Base-by-base conservation (phyloP, 75 land plant species). In the Selaginella tamariscina region DNA sequence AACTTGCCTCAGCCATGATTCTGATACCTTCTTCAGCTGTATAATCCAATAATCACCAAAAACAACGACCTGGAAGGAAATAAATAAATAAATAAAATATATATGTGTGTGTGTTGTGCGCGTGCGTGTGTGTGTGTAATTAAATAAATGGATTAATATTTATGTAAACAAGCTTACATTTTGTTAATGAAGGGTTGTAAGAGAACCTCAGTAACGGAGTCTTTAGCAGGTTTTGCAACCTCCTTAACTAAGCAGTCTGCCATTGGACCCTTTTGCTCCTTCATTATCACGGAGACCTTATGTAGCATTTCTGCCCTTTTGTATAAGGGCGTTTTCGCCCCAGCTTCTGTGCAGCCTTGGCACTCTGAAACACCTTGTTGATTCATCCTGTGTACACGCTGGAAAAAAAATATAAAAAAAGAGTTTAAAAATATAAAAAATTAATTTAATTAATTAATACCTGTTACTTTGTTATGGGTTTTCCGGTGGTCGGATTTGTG, bases 171-270 rank as follows among this genome's bases (percentile, higher is more conserved):
- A 49, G 62, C 62, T 23, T 21, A 23, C 8, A n/a, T 2, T 2
- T 59, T 5, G 62, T 8, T 59, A 9, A 21, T 59, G 26, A 21
- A 8, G 24, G 26, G 2, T 2, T 2, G 23, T 2, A 23, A 23
- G 8, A 59, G 21, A 23, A 59, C 62, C 62, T 59, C 62, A n/a
- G 26, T 27, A n/a, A 59, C 62, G 21, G 62, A 5, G 21, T 59
- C 62, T n/a, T 59, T 59, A n/a, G 62, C 62, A 59, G 62, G 62
- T 27, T 59, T 59, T 8, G 62, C 62, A 59, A 59, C 26, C 23
- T 59, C 62, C 62, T 59, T 59, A 9, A 59, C 62, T n/a, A 59
- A 59, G 21, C 62, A 59, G 21, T 59, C 62, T n/a, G 62, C 62
- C 21, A 59, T 5, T 5, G 62, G 62, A 8, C n/a, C 5, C 21